Evolutionary conservation across 352 stramenopile genomes (phyloP), one percentile per base, ranked within the genome.

Genomic region (Phytopythium aichiense): DNA sequence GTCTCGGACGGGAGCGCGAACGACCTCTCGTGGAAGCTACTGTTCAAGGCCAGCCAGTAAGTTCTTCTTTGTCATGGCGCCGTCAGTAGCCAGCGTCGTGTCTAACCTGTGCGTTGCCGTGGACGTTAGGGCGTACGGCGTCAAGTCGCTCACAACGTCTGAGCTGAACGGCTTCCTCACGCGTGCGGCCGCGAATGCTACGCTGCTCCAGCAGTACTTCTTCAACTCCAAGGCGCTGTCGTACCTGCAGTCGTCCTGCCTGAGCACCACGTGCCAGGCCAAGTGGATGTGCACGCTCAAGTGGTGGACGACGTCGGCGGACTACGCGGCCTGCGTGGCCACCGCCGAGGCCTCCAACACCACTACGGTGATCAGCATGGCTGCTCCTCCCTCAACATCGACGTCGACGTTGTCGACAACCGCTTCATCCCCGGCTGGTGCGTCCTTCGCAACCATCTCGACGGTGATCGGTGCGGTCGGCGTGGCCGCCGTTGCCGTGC

Each of bases 181-280:
- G n/a, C 78, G 79, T 15, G 77, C 79, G 37, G 64, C 74, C 20
- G 56, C 58, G 2, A 67, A 89, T 37, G 40, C 69, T 13, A 43
- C 61, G 16, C 68, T 91, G 22, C 59, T 90, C 9, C 67, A 88
- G 30, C 63, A 72, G 28, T 93, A 93, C 68, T 90, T 91, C 61
- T 87, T 79, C 69, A 88, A 93, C 69, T 89, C 84, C 55, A 90
- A 91, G 71, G 82, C 79, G 50, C 72, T 79, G 60, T 87, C 82
- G 35, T 72, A 77, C 31, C 63, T 66, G n/a, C 58, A 78, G 20
- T 64, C 75, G 16, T 63, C 78, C 15, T 93, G 84, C 52, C 57
- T 66, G 5, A 56, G 61, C 5, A 64, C 58, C 22, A 25, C 56
- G 4, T 93, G 84, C 37, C 73, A 79, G 45, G 77, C 78, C 16